Evolutionary conservation across 1,284 basidiomycete species (phyloP).

Genomic region (Mycena sp.): DNA sequence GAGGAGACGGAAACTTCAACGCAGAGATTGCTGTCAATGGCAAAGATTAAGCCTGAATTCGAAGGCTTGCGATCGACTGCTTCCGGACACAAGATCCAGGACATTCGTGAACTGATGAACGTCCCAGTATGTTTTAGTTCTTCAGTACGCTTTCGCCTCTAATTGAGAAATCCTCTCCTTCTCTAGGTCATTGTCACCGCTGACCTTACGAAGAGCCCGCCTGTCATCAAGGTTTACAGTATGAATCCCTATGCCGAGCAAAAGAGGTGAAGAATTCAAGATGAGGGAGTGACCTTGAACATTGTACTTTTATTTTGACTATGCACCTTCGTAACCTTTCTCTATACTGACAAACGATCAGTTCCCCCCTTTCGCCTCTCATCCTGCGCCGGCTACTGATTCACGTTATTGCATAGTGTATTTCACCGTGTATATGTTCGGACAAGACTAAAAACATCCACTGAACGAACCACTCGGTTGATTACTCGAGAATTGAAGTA

Average conservation of each 20-base stretch:
- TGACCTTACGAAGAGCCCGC: conserved; percentile 93
- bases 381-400: conserved; percentile 24
- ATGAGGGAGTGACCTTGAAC: conserved; percentile 17
- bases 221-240: conserved; percentile 93
- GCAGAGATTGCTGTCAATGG: conserved; percentile 81
- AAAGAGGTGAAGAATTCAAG: conserved; percentile 47
- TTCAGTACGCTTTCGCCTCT: conserved; percentile 10
- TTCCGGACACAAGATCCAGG: conserved; percentile 91
- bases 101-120: conserved; percentile 89
- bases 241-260: conserved; percentile 77
- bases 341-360: conserved; percentile 31
- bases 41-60: conserved; percentile 76
- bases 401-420: conserved; percentile 25
- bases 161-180: conserved; percentile 18
- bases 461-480: no score
- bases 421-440: conserved; percentile 27
- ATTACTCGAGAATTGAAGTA: no score
- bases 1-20: conserved; percentile 68
- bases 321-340: conserved; percentile 26
- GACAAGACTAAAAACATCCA: conserved; percentile 23
- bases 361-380: conserved; percentile 18
- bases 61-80: conserved; percentile 80
- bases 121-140: conserved; percentile 75
- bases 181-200: conserved; percentile 91
- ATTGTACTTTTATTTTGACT: conserved; percentile 40